phyloP scores from a whole-genome alignment of 2,329 filamentous ascomycete species.

The Fusarium concolor region DNA sequence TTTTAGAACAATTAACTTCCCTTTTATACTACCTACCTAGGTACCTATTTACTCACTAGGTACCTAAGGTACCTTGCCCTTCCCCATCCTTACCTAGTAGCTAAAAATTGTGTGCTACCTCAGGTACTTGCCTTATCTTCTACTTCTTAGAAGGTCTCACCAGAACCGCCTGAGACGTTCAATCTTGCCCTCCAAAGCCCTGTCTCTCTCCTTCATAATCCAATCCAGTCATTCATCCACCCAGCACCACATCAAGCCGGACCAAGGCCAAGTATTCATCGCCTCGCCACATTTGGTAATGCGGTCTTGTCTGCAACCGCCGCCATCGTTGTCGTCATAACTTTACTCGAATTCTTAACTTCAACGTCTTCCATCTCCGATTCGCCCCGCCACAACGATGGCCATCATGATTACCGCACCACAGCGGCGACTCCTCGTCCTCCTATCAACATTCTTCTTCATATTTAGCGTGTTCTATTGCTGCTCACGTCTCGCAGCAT shows the following conservation, averaged over 20 bases:
- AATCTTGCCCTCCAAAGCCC: conserved; percentile 1
- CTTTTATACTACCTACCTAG: too few species aligned
- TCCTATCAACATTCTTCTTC: conserved; percentile 50
- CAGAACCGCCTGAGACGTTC: conserved; percentile 7
- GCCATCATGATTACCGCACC: conserved; percentile 42
- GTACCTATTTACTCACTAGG: too few species aligned
- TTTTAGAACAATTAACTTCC: neutral
- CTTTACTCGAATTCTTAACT: neutral
- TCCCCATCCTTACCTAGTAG: neutral
- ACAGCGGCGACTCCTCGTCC: conserved; percentile 48
- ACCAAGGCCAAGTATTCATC: neutral
- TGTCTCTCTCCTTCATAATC: neutral
- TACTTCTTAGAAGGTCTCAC: conserved; percentile 6
- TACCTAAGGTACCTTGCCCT: neutral
- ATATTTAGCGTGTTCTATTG: conserved; percentile 51
- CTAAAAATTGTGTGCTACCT: too few species aligned
- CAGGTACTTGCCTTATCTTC: neutral
- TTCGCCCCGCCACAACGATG: conserved; percentile 28
- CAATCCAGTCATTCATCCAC: neutral
- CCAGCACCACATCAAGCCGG: neutral
- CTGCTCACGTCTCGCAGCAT: conserved; percentile 49
- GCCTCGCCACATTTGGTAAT: conserved; percentile 16
- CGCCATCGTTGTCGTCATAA: conserved; percentile 30
- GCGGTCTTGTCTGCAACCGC: conserved; percentile 5
- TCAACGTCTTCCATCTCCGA: conserved; percentile 3